phyloP scores from a whole-genome alignment of 2,329 filamentous ascomycete species.

The Stagonosporopsis chrysanthemi region DNA sequence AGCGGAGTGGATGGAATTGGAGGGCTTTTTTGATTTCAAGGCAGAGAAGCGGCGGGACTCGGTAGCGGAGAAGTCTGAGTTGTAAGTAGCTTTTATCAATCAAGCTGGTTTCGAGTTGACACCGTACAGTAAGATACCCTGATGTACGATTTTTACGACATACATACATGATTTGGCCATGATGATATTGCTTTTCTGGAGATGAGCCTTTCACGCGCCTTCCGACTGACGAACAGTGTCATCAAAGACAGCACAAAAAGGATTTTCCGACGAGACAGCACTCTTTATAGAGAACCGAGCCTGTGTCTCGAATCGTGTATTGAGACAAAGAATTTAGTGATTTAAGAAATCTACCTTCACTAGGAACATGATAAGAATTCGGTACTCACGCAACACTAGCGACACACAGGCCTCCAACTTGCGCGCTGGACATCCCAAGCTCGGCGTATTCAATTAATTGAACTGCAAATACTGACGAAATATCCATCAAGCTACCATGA shows the following conservation, averaged over 20 bases:
- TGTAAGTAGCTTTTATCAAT: constrained; percentile 42
- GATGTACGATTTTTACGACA: constrained; percentile 15
- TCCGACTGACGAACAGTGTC: neutral
- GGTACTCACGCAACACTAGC: neutral
- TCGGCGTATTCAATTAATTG: neutral
- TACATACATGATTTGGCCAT: neutral
- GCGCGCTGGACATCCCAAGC: neutral
- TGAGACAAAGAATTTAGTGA: neutral
- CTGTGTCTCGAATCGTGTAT: neutral
- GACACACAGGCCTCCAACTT: neutral
- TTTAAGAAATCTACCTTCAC: neutral
- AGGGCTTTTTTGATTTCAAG: constrained; percentile 44
- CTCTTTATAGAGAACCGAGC: neutral
- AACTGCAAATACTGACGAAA: neutral
- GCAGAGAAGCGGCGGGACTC: constrained; percentile 24
- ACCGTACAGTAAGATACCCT: constrained; percentile 42
- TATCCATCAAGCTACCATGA: neutral
- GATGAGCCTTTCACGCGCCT: neutral
- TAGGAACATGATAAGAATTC: neutral
- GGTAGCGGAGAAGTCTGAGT: constrained; percentile 40
- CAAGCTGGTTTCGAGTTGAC: constrained; percentile 29
- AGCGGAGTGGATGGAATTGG: constrained; percentile 86
- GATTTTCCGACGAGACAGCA: neutral
- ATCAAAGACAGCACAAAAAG: neutral
- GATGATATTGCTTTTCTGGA: neutral